Base-by-base conservation (phyloP, 495 filamentous ascomycete species). In the Tuber melanosporum region DNA sequence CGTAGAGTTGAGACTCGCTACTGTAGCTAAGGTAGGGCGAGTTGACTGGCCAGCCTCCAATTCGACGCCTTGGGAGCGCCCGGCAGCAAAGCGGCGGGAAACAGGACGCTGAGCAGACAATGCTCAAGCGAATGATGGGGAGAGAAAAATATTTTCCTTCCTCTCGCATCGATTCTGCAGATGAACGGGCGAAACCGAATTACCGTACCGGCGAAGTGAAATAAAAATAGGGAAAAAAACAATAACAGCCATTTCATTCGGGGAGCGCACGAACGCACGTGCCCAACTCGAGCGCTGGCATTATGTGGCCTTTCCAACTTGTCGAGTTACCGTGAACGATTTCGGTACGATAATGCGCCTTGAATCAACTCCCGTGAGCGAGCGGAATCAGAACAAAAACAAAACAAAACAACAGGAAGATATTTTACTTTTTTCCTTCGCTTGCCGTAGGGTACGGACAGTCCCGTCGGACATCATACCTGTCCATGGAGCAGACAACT, bases 161-260 rank as follows among this genome's bases (percentile, higher is more conserved):
- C 15, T 17, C 57, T 66, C 57, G n/a, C 57, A 66, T 17, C 26
- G n/a, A 66, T 66, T 66, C 57, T 32, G 57, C 57, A 66, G 57
- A 66, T 66, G 57, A 66, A 66, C 57, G 57, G 57, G 57, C 57
- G 57, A 66, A 66, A 66, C 57, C 57, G 57, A 66, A 66, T 32
- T 26, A 66, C 57, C 57, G 57, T 26, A 66, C 57, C n/a, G 26
- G 57, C 57, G 57, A 66, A 7, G 26, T 15, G 6, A 32, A 66
- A 46, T 46, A 46, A 66, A 66, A 66, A 57, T 10, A 57, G 22
- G 26, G 12, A 26, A 32, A 66, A 57, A 26, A 32, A 17, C 3
- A 66, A 66, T 26, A n/a, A 32, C 57, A 17, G n/a, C 57, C 5
- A 66, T 32, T 66, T 66, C 26, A 66, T 66, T 66, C 26, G 57